These are phyloP conservation scores for Phytophthora ohioensis DNA, from an alignment of 352 stramenopile species.

Conservation along the genomic window DNA sequence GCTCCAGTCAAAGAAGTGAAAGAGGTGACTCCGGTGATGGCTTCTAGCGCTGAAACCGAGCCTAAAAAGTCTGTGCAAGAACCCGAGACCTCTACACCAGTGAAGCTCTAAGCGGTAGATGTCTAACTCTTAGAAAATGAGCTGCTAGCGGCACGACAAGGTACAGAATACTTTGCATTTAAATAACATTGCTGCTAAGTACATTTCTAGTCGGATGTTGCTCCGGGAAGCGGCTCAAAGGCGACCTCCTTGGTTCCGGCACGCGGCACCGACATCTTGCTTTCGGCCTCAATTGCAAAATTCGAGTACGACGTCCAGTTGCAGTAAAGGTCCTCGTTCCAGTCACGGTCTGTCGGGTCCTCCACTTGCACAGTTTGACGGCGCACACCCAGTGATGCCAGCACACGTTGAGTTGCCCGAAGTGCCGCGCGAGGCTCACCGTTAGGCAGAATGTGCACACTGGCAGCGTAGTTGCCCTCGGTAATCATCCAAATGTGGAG, in stretches of 20 bases:
- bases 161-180: constrained; percentile 29
- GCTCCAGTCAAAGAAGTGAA: constrained; percentile 15
- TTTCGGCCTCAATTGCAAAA: constrained; percentile 44
- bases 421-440: constrained; percentile 61
- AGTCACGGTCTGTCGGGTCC: constrained; percentile 59
- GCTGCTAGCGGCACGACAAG: constrained; percentile 24
- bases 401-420: constrained; percentile 58
- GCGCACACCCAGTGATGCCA: constrained; percentile 63
- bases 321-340: constrained; percentile 72
- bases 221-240: constrained; percentile 25
- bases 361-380: constrained; percentile 81
- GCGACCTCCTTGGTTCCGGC: constrained; percentile 58
- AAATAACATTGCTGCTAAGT: constrained; percentile 34
- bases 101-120: constrained; percentile 30
- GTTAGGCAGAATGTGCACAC: constrained; percentile 91
- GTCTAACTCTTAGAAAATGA: constrained; percentile 18
- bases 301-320: constrained; percentile 59
- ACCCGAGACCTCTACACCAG: constrained; percentile 15
- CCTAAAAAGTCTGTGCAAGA: constrained; percentile 21
- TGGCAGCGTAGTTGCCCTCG: constrained; percentile 88
- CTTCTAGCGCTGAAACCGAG: constrained; percentile 13
- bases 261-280: constrained; percentile 80
- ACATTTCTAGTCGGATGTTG: constrained; percentile 43
- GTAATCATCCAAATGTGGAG: constrained; percentile 98
- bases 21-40: constrained; percentile 6